phyloP scores from a whole-genome alignment of 2,329 filamentous ascomycete species.

The Tolypocladium inflatum region DNA sequence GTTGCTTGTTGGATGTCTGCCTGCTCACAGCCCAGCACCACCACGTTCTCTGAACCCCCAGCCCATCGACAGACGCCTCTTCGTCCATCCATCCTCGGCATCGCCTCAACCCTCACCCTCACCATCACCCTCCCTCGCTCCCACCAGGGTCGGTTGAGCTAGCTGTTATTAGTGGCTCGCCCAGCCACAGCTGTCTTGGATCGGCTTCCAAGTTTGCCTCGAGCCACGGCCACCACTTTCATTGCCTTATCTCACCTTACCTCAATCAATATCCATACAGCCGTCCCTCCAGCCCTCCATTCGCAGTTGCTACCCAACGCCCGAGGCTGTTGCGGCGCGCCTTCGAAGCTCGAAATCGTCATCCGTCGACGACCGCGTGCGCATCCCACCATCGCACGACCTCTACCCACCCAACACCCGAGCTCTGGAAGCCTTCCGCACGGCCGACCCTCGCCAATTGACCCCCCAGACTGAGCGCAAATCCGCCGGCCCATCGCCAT shows the following conservation, averaged over 20 bases:
- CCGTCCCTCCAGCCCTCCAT: not conserved
- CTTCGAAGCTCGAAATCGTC: not conserved
- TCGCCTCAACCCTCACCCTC: not conserved
- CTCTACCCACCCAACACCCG: not conserved
- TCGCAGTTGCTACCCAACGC: not conserved
- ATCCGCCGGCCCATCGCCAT: constrained; percentile 3
- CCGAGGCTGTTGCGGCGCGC: not conserved
- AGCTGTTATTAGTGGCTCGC: not conserved
- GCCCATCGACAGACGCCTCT: not conserved
- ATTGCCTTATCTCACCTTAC: not conserved
- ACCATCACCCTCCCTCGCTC: not conserved
- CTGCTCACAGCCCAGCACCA: not conserved
- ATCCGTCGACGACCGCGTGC: not conserved
- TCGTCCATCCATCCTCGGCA: not conserved
- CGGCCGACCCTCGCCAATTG: constrained; percentile 5
- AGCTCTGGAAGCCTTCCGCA: constrained; percentile 5
- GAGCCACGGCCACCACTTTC: not conserved
- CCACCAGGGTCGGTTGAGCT: not conserved
- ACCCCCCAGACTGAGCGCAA: not conserved
- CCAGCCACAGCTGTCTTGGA: not conserved
- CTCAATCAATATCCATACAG: not conserved
- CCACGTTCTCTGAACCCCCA: not conserved
- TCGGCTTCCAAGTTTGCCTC: not conserved
- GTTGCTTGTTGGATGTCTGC: not conserved
- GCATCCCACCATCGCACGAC: not conserved